Percentiles rank a stretch among this genome's conserved stretches.
Evolutionary conservation across 176 grass and related monocot genomes (phyloP).

Genomic region (Lolium rigidum): DNA sequence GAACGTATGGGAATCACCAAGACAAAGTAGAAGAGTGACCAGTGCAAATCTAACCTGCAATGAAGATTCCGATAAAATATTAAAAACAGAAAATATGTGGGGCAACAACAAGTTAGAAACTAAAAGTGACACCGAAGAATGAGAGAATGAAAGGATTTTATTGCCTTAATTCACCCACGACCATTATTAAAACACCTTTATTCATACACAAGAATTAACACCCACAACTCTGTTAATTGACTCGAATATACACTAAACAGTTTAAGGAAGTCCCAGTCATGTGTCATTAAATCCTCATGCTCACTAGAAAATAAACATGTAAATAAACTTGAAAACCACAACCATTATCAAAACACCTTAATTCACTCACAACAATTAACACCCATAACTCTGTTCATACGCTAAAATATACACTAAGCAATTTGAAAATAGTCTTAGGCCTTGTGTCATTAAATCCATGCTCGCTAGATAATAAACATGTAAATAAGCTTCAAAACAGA

Average conservation of each 20-base stretch:
- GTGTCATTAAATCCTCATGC: conserved; percentile 16
- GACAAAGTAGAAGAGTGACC: conserved; percentile 90
- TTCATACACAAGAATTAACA: conserved; percentile 24
- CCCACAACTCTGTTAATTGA: too few relatives aligned
- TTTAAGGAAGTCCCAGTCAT: too few relatives aligned
- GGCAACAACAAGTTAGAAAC: conserved; percentile 4
- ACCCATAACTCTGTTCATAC: conserved; percentile 4
- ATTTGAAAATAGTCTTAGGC: too few relatives aligned
- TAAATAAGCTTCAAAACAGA: too few relatives aligned
- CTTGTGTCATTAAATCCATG: too few relatives aligned
- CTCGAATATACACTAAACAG: too few relatives aligned
- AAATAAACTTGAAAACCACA: conserved; percentile 16
- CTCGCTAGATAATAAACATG: too few relatives aligned
- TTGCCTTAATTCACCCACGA: conserved; percentile 1
- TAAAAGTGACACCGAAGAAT: conserved; percentile 11
- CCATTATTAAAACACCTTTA: conserved; percentile 1
- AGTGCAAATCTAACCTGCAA: conserved; percentile 91
- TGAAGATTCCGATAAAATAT: conserved; percentile 29
- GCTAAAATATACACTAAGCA: conserved; percentile 14
- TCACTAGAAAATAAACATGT: conserved; percentile 17
- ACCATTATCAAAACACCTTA: neutral
- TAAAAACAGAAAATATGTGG: conserved; percentile 1
- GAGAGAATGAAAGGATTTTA: neutral
- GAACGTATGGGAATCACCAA: conserved; percentile 84
- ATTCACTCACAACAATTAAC: conserved; percentile 25